These are phyloP conservation scores for Kodamaea kakaduensis DNA, from an alignment of 805 yeast species.

Conservation along the genomic window DNA sequence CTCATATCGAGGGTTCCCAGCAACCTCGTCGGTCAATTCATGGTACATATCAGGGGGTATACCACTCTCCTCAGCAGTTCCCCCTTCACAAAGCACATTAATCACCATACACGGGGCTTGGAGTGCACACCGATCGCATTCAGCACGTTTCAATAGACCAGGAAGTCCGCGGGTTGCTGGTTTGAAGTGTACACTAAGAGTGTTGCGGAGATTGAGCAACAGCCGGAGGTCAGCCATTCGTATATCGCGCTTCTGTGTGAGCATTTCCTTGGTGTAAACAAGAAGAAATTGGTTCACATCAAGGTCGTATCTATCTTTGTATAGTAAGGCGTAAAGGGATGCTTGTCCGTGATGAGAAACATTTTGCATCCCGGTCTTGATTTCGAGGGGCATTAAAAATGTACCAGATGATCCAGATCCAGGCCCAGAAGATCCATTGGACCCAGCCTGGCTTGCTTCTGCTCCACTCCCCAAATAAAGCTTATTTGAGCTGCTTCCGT, in stretches of 20 bases:
- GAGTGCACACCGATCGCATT: constrained; percentile 60
- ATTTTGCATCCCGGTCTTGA: constrained; percentile 76
- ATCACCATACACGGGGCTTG: constrained; percentile 61
- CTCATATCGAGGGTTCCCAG: constrained; percentile 35
- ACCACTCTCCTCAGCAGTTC: constrained; percentile 52
- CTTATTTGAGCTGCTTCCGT: too few relatives aligned
- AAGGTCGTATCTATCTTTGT: constrained; percentile 74
- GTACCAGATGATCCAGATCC: constrained; percentile 32
- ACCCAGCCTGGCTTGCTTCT: background rate
- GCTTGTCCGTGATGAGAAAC: constrained; percentile 83
- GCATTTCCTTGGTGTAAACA: constrained; percentile 64
- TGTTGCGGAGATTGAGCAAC: constrained; percentile 68
- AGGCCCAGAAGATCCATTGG: too few relatives aligned
- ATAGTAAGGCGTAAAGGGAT: constrained; percentile 69
- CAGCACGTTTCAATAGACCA: constrained; percentile 44
- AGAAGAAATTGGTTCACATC: constrained; percentile 63
- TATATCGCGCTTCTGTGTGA: constrained; percentile 52
- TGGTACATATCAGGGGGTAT: constrained; percentile 46
- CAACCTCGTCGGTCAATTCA: constrained; percentile 48
- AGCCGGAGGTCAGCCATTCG: constrained; percentile 56
- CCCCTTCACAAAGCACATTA: constrained; percentile 57
- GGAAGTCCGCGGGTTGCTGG: constrained; percentile 53
- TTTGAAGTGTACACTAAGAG: constrained; percentile 55
- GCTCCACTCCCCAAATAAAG: background rate
- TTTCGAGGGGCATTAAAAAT: constrained; percentile 73